A percentile compares a stretch with the other conserved stretches of the same genome.
Evolutionary conservation across 148 eudicot species (phyloP).

Genomic region (Diospyros kaki): DNA sequence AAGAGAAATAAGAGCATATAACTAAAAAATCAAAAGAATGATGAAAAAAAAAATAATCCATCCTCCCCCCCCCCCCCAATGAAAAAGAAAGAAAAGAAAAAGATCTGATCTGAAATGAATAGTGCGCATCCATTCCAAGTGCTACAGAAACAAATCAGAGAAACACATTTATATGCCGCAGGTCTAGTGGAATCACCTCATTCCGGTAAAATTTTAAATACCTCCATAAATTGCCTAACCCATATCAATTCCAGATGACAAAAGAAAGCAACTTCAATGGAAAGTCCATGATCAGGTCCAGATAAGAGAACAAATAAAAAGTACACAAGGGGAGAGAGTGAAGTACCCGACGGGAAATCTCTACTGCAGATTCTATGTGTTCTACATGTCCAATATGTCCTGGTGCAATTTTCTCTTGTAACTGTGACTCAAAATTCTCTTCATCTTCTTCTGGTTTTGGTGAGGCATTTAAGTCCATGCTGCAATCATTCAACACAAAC

Average conservation of each 20-base stretch:
- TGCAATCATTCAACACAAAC: constrained; percentile 34
- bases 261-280: background rate
- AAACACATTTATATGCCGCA: too few relatives aligned
- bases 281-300: background rate
- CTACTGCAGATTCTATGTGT: constrained; percentile 51
- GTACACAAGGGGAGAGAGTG: background rate
- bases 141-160: too few relatives aligned
- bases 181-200: too few relatives aligned
- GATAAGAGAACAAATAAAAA: background rate
- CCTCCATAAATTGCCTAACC: too few relatives aligned
- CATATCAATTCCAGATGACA: too few relatives aligned
- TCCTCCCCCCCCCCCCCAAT: too few relatives aligned
- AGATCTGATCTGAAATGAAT: too few relatives aligned
- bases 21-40: background rate
- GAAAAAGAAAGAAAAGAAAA: too few relatives aligned
- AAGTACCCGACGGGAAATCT: constrained; percentile 74
- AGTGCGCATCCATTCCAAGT: too few relatives aligned
- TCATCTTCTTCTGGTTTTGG: constrained; percentile 94
- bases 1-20: background rate
- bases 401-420: constrained; percentile 45
- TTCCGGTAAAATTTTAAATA: too few relatives aligned
- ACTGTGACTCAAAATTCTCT: constrained; percentile 46
- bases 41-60: background rate
- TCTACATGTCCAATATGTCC: constrained; percentile 33
- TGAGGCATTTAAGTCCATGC: constrained; percentile 89